A percentile compares a stretch with the other conserved stretches of the same genome.
phyloP scores from a whole-genome alignment of 2,329 filamentous ascomycete genomes.

The Colletotrichum paranaense region DNA sequence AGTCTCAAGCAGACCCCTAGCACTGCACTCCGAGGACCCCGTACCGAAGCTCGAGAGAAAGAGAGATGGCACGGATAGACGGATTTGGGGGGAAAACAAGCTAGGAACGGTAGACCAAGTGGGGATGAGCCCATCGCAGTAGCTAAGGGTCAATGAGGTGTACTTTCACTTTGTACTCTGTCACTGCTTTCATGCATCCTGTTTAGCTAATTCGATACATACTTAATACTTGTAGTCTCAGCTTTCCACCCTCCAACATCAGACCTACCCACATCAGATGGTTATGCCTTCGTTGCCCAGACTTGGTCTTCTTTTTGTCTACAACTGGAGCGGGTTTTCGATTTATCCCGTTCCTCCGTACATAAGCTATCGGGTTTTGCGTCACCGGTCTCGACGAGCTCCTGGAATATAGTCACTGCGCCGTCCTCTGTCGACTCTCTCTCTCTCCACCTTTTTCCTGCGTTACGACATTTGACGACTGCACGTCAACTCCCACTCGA shows the following conservation, averaged over 20 bases:
- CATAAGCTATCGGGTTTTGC: not conserved
- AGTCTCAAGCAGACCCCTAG: not conserved
- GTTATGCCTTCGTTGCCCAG: conserved; percentile 1
- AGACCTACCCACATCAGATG: conserved; percentile 1
- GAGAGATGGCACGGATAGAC: not conserved
- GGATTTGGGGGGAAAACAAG: not conserved
- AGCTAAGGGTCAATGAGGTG: no score
- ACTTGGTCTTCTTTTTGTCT: not conserved
- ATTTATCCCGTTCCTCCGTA: not conserved
- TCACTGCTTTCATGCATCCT: conserved; percentile 15
- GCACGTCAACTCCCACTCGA: not conserved
- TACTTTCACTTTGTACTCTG: not conserved
- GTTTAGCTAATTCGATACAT: conserved; percentile 21
- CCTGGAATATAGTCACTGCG: not conserved
- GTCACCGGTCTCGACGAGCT: not conserved
- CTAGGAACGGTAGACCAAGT: conserved; percentile 12
- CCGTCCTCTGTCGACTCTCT: not conserved
- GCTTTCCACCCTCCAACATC: not conserved
- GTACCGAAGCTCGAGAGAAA: not conserved
- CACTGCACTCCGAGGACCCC: not conserved
- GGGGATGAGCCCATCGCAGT: conserved; percentile 1
- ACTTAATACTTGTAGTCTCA: conserved; percentile 13
- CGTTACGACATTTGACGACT: not conserved
- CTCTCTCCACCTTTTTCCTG: not conserved
- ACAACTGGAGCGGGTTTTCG: not conserved